Conservation (phyloP, 2,329 filamentous ascomycete species). For the Didymella sp. region DNA sequence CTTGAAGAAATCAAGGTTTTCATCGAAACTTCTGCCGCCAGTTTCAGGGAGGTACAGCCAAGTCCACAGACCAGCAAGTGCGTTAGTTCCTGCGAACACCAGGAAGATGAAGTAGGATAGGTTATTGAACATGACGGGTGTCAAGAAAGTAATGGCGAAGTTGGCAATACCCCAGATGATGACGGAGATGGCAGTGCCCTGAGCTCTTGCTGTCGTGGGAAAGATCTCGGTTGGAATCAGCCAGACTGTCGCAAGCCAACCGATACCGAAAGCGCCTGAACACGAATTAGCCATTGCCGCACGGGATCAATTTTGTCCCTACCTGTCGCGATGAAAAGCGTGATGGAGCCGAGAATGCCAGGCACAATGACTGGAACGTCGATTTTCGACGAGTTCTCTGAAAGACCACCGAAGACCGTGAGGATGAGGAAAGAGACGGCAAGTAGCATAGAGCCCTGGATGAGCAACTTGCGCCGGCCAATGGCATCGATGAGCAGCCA, state of each 20-base stretch:
- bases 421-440: conserved; percentile 60
- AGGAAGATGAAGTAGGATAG: conserved; percentile 65
- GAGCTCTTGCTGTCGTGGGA: conserved; percentile 61
- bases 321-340: conserved; percentile 62
- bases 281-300: not conserved
- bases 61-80: conserved; percentile 63
- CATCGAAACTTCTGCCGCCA: conserved; percentile 65
- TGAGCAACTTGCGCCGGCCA: conserved; percentile 61
- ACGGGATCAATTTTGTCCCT: not conserved
- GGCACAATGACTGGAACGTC: conserved; percentile 52
- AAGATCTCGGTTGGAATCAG: conserved; percentile 67
- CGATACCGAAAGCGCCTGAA: conserved; percentile 64
- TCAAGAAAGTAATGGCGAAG: conserved; percentile 64
- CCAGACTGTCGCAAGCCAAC: conserved; percentile 67
- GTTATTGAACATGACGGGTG: conserved; percentile 66
- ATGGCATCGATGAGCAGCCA: conserved; percentile 66
- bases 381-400: conserved; percentile 49
- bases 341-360: conserved; percentile 60
- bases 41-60: conserved; percentile 62
- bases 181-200: conserved; percentile 63
- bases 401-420: conserved; percentile 59
- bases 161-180: conserved; percentile 65
- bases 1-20: conserved; percentile 66
- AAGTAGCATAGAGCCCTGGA: conserved; percentile 60
- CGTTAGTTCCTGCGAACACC: conserved; percentile 63